Percentiles rank a stretch among this genome's conserved stretches.
Evolutionary conservation across 441 rosid species (phyloP).

Genomic region (Gossypium davidsonii): DNA sequence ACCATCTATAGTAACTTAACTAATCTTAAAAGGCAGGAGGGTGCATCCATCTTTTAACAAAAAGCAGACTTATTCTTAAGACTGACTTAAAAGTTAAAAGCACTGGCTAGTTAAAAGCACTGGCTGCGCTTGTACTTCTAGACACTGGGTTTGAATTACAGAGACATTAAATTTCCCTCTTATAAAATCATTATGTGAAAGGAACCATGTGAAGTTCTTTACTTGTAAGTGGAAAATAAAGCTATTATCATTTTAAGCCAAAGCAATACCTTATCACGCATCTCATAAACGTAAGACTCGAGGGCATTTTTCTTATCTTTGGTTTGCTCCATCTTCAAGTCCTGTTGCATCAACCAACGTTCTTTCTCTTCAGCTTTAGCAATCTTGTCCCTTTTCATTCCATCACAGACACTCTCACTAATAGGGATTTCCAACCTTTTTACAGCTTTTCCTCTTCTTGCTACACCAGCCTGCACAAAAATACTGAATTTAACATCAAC

Average conservation of each 20-base stretch:
- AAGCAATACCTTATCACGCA: slow-evolving; percentile 52
- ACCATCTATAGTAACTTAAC: neutral
- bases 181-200: neutral
- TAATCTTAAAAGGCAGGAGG: neutral
- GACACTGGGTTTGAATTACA: neutral
- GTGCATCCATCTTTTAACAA: neutral
- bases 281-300: slow-evolving; percentile 68
- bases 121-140: neutral
- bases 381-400: slow-evolving; percentile 47
- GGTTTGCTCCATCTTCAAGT: slow-evolving; percentile 57
- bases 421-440: slow-evolving; percentile 43
- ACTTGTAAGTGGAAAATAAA: neutral
- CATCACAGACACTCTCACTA: slow-evolving; percentile 35
- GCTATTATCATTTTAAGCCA: neutral
- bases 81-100: neutral
- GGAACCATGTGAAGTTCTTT: neutral
- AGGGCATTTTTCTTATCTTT: slow-evolving; percentile 67
- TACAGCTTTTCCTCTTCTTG: slow-evolving; percentile 7
- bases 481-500: slow-evolving; percentile 5
- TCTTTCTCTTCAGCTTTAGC: slow-evolving; percentile 47
- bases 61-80: neutral
- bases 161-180: neutral
- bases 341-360: slow-evolving; percentile 47
- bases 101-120: neutral
- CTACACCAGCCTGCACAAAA: slow-evolving; percentile 6